Evolutionary conservation across 257 asterid species (phyloP), one percentile per base, ranked within the genome.

Genomic region (Rubia yunnanensis): DNA sequence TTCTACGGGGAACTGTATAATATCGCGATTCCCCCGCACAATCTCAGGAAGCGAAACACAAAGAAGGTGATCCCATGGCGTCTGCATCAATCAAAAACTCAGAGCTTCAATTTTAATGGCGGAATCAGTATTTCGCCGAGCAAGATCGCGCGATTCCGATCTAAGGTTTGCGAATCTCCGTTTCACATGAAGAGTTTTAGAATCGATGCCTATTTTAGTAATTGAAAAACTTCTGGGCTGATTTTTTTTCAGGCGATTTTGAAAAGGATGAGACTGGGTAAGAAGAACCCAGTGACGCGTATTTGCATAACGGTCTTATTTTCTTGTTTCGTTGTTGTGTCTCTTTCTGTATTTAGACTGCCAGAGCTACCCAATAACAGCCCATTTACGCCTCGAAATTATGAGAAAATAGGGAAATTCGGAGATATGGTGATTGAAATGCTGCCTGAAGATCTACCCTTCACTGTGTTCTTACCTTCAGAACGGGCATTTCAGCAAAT

Each of bases 391-490:
- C 52, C n/a, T n/a, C n/a, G n/a, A n/a, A n/a, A n/a, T n/a, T n/a
- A n/a, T n/a, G n/a, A n/a, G n/a, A 20, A 65, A 52, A 71, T 83
- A 60, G 90, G 96, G 5, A 73, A 75, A 44, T 83, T 83, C n/a
- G 88, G 96, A 5, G 71, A 80, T 63, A 72, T 70, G 66, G 79
- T 88, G 9, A 76, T 84, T 32, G 68, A 63, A 63, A 85, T 90
- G 96, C 68, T 90, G 54, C 92, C 97, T 50, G 74, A 72, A 72
- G 92, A 90, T 83, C 83, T 90, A 50, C 83, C 81, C 1, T 90
- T 90, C 76, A 88, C 97, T 3, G 73, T 90, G 61, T 88, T 90
- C 60, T 77, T 88, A 69, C 96, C 96, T 27, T 83, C 90, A 18
- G 87, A 82, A 56, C 75, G 76, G 34, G 88, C 97, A 20, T 80